phyloP scores from a whole-genome alignment of 73 alveolate genomes.

The Tetrahymena malaccensis region DNA sequence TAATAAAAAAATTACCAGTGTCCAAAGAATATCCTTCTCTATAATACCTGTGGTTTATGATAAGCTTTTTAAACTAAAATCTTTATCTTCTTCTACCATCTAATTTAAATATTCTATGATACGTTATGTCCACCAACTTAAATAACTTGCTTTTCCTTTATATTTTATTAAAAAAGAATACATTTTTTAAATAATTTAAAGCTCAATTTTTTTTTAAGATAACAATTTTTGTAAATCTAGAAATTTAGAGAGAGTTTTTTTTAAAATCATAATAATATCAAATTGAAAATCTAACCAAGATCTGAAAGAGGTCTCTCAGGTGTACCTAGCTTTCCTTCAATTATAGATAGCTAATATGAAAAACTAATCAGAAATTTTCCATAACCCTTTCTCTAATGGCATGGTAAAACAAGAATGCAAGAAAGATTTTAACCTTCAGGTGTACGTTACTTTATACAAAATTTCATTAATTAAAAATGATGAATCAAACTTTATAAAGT shows the following conservation, averaged over 20 bases:
- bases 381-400: slow-evolving; percentile 84
- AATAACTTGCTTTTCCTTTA: not conserved
- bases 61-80: not conserved
- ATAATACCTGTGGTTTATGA: not conserved
- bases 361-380: slow-evolving; percentile 79
- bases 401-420: slow-evolving; percentile 56
- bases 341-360: slow-evolving; percentile 63
- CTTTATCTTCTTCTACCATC: not conserved
- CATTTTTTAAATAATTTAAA: no score
- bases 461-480: not conserved
- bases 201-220: no score
- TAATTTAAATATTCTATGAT: not conserved
- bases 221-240: no score
- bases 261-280: no score
- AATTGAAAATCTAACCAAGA: slow-evolving; percentile 43
- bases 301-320: slow-evolving; percentile 93
- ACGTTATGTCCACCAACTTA: not conserved
- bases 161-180: no score
- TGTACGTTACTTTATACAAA: not conserved
- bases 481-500: not conserved
- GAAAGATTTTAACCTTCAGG: slow-evolving; percentile 30
- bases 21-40: not conserved
- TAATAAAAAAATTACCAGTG: not conserved
- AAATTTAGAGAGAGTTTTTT: no score
- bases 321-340: slow-evolving; percentile 74